These are phyloP conservation scores for Bothriochloa decipiens DNA, from an alignment of 176 grass and related monocot genomes.

Conservation along the genomic window DNA sequence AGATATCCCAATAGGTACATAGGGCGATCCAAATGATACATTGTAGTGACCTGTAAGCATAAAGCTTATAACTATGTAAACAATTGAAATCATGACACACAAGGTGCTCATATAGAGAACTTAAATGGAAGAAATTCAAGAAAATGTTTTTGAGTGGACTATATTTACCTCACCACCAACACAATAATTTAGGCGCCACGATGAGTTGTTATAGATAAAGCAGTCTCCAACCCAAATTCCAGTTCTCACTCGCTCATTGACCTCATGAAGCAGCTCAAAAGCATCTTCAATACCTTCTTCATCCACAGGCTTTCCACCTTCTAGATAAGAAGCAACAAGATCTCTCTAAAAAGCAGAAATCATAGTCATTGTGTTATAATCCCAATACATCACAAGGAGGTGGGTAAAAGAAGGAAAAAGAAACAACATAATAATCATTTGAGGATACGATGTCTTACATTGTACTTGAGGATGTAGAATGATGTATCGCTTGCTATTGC, in stretches of 20 bases:
- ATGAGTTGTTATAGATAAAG: slow-evolving; percentile 99
- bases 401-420: neutral
- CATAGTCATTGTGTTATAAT: neutral
- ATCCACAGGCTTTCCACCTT: slow-evolving; percentile 76
- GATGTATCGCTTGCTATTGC: slow-evolving; percentile 95
- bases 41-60: slow-evolving; percentile 85
- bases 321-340: slow-evolving; percentile 76
- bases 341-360: slow-evolving; percentile 70
- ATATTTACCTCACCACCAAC: slow-evolving; percentile 92
- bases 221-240: slow-evolving; percentile 99
- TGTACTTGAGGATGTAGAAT: slow-evolving; percentile 97
- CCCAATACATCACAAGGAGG: neutral
- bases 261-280: slow-evolving; percentile 97
- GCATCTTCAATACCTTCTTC: slow-evolving; percentile 93
- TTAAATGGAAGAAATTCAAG: slow-evolving; percentile 12
- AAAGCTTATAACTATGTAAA: slow-evolving; percentile 42
- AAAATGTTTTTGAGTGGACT: slow-evolving; percentile 22
- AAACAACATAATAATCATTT: slow-evolving; percentile 32
- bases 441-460: slow-evolving; percentile 65
- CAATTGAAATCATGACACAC: neutral
- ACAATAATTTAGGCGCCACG: slow-evolving; percentile 90
- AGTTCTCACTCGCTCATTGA: slow-evolving; percentile 92
- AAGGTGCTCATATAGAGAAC: slow-evolving; percentile 23
- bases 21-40: slow-evolving; percentile 98
- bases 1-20: slow-evolving; percentile 99